Percentiles rank a stretch among this genome's conserved stretches.
These are phyloP conservation scores for Phyllosticta citrichinensis DNA, from an alignment of 2,329 filamentous ascomycete genomes.

Conservation along the genomic window DNA sequence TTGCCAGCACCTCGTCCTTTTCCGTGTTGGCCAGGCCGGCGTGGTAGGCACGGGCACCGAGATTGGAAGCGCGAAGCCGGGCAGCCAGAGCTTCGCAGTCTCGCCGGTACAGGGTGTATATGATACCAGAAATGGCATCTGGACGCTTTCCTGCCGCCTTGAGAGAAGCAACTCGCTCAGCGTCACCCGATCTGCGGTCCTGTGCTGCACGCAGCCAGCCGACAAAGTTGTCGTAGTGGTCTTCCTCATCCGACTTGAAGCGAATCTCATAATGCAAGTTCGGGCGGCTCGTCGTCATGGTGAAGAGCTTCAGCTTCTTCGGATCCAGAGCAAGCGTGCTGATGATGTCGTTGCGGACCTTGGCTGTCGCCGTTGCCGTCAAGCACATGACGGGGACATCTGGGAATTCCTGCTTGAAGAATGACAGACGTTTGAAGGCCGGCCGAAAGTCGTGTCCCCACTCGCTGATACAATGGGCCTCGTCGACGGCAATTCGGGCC, in stretches of 20 bases:
- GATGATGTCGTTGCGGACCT: conserved; percentile 75
- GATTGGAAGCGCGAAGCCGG: conserved; percentile 55
- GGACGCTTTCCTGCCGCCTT: conserved; percentile 42
- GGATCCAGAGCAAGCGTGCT: conserved; percentile 59
- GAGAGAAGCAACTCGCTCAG: conserved; percentile 49
- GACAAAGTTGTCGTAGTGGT: conserved; percentile 66
- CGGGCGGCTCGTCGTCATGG: conserved; percentile 70
- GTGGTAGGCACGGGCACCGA: conserved; percentile 66
- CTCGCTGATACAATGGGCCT: conserved; percentile 95
- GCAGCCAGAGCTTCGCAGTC: conserved; percentile 64
- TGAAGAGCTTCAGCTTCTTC: conserved; percentile 59
- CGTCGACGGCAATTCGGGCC: conserved; percentile 81
- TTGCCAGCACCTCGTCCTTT: conserved; percentile 60
- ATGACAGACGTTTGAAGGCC: conserved; percentile 76
- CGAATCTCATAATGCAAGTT: conserved; percentile 89
- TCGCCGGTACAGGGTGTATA: conserved; percentile 65
- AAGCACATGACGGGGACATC: conserved; percentile 85
- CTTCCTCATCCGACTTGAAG: conserved; percentile 66
- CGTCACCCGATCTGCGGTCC: conserved; percentile 51
- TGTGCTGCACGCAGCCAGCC: conserved; percentile 68
- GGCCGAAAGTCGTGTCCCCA: conserved; percentile 98
- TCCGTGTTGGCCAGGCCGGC: conserved; percentile 54
- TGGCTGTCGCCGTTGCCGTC: conserved; percentile 78
- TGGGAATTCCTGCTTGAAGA: conserved; percentile 74
- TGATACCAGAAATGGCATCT: conserved; percentile 63